These are phyloP conservation scores for Talaromyces verruculosus DNA, from an alignment of 2,329 filamentous ascomycete species.

Conservation along the genomic window DNA sequence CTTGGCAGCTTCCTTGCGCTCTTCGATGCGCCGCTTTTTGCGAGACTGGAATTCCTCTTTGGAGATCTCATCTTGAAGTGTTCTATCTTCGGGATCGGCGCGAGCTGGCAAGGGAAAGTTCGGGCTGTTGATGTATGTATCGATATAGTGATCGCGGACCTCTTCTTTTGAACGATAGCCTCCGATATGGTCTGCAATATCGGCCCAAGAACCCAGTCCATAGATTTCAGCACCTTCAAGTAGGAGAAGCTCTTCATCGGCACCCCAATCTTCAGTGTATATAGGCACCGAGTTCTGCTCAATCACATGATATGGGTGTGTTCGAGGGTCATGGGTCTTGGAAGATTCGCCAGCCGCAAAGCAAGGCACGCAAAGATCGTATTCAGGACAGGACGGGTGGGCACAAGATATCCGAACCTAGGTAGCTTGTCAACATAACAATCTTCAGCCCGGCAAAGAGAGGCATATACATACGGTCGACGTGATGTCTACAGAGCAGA, in stretches of 20 bases:
- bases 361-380: constrained; percentile 94
- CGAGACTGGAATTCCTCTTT: constrained; percentile 89
- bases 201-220: constrained; percentile 93
- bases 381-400: constrained; percentile 79
- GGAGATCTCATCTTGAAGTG: constrained; percentile 74
- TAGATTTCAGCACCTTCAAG: constrained; percentile 95
- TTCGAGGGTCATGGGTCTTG: constrained; percentile 80
- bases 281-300: constrained; percentile 99
- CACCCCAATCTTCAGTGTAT: constrained; percentile 91
- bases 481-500: constrained; percentile 94
- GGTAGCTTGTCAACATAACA: background rate
- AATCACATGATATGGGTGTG: constrained; percentile 88
- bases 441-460: background rate
- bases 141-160: constrained; percentile 89
- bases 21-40: constrained; percentile 92
- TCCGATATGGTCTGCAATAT: constrained; percentile 96
- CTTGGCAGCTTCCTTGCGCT: constrained; percentile 82
- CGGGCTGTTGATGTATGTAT: constrained; percentile 79
- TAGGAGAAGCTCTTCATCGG: constrained; percentile 91
- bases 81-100: constrained; percentile 78
- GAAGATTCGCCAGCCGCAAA: constrained; percentile 80
- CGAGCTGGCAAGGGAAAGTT: constrained; percentile 83
- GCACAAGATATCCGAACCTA: constrained; percentile 95
- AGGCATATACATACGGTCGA: constrained; percentile 69
- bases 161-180: constrained; percentile 94